Evolutionary conservation across 192 early-diverging fungal species (phyloP).

Genomic region (Coemansia reversa): DNA sequence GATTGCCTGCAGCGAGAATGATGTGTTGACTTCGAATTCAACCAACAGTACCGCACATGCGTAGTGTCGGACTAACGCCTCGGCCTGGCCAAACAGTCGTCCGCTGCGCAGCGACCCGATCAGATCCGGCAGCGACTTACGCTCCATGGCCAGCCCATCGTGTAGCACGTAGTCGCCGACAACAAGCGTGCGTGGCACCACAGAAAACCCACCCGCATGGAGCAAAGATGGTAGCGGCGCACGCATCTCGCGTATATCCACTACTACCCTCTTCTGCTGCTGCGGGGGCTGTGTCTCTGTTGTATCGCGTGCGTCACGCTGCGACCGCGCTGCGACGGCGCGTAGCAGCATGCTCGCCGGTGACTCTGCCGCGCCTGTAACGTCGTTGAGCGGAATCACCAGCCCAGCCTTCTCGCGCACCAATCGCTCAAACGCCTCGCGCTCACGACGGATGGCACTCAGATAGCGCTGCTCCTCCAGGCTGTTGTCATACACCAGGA

Average conservation of each 20-base stretch:
- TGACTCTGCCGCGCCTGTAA: constrained; percentile 8
- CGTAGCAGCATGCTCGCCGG: constrained; percentile 23
- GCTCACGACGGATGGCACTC: constrained; percentile 79
- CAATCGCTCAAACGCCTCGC: constrained; percentile 89
- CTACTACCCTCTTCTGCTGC: constrained; percentile 57
- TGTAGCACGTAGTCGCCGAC: constrained; percentile 94
- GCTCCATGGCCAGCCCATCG: constrained; percentile 83
- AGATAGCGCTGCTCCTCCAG: constrained; percentile 94
- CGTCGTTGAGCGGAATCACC: constrained; percentile 38
- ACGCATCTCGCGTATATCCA: constrained; percentile 92
- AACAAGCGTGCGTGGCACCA: constrained; percentile 81
- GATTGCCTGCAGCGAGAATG: constrained; percentile 72
- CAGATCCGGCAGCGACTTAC: constrained; percentile 89
- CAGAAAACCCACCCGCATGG: constrained; percentile 70
- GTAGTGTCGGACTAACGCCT: constrained; percentile 86
- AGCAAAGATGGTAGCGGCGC: constrained; percentile 85
- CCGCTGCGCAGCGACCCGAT: constrained; percentile 80
- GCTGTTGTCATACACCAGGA: constrained; percentile 91
- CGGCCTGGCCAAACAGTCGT: constrained; percentile 86
- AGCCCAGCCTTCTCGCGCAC: constrained; percentile 83
- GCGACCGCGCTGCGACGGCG: constrained; percentile 16
- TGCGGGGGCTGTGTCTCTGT: constrained; percentile 2
- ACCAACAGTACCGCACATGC: constrained; percentile 76
- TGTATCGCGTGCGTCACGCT: constrained; percentile 22
- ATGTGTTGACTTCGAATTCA: constrained; percentile 86